Conservation (phyloP, 805 yeast genomes). For the Candida dendrica region DNA sequence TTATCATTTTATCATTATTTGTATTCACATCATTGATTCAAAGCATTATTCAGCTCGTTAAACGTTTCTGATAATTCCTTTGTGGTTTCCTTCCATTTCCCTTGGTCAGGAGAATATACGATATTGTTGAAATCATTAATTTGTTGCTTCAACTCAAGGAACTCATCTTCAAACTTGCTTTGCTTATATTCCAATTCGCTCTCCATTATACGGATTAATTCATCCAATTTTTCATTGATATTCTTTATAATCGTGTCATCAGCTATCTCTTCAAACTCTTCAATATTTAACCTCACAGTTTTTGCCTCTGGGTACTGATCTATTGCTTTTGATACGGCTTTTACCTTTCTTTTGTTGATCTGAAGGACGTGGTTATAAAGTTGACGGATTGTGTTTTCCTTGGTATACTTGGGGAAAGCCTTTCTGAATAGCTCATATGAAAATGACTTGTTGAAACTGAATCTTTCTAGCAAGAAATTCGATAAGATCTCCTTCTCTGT, state of each 20-base stretch:
- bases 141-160: constrained; percentile 15
- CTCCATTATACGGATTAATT: constrained; percentile 22
- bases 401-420: constrained; percentile 10
- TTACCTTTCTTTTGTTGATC: constrained; percentile 1
- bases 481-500: constrained; percentile 11
- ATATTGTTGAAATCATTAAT: constrained; percentile 23
- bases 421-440: constrained; percentile 5
- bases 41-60: constrained; percentile 9
- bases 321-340: constrained; percentile 3
- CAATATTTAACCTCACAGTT: not conserved
- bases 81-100: not conserved
- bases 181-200: constrained; percentile 14
- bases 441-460: constrained; percentile 3
- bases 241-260: not conserved
- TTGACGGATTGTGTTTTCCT: constrained; percentile 1
- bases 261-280: not conserved
- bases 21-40: constrained; percentile 4
- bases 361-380: constrained; percentile 5
- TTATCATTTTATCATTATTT: not conserved
- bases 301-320: not conserved
- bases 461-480: constrained; percentile 12
- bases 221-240: constrained; percentile 17
- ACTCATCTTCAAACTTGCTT: constrained; percentile 9
- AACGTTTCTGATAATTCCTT: constrained; percentile 10
- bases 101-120: constrained; percentile 10